Conservation (phyloP, 169 alveolate genomes). For the Eimeria sp. region DNA sequence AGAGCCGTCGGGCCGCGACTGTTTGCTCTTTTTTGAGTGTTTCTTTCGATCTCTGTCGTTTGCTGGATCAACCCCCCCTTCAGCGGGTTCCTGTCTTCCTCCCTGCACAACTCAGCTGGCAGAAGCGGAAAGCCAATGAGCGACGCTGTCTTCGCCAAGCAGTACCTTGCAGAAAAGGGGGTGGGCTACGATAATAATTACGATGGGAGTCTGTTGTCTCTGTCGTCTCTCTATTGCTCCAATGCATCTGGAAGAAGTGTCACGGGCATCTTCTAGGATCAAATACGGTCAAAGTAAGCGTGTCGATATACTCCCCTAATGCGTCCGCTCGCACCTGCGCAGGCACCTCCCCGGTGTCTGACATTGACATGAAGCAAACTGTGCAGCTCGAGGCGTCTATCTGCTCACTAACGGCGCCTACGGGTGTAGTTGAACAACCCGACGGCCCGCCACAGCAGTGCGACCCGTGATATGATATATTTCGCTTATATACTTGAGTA, state of each 20-base stretch:
- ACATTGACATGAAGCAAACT: neutral
- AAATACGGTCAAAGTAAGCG: neutral
- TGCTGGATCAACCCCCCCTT: neutral
- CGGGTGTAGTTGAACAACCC: neutral
- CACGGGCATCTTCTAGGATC: neutral
- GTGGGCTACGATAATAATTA: neutral
- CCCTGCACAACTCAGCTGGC: slow-evolving; percentile 28
- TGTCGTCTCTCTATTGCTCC: neutral
- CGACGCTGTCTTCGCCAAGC: neutral
- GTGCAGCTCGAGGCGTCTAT: neutral
- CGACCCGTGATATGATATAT: neutral
- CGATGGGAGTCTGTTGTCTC: neutral
- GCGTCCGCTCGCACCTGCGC: neutral
- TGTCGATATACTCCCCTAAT: neutral
- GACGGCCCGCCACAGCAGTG: neutral
- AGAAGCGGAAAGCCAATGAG: neutral
- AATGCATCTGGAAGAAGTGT: neutral
- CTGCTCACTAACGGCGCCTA: neutral
- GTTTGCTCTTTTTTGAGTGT: slow-evolving; percentile 34
- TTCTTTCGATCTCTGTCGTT: slow-evolving; percentile 1
- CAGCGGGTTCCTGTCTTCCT: neutral
- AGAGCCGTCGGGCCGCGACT: neutral
- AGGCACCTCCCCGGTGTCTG: neutral
- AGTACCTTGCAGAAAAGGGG: neutral
- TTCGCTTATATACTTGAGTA: neutral